Base-by-base conservation (phyloP, 768 basidiomycete genomes). In the Hygrophorus pudorinus region DNA sequence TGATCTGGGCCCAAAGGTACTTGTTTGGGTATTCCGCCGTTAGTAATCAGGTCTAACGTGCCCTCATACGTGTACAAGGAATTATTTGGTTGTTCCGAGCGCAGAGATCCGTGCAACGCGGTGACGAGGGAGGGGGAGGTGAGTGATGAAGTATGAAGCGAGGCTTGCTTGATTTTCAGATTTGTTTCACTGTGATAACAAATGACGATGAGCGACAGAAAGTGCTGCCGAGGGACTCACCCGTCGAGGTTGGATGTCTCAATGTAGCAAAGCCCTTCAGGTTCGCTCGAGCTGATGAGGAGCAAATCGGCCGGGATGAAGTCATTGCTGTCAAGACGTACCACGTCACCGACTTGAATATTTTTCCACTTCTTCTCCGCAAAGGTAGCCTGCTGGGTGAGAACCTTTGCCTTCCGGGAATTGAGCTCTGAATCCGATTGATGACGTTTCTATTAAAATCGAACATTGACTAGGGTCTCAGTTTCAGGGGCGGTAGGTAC, bases 161-260 rank as follows among this genome's bases (percentile, higher is more conserved):
- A 86, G 0, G 88, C 88, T 64, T 99, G 92, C 58, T 99, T 99
- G 64, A 99, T 98, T 69, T 98, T 99, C 53, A 99, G 74, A 57
- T 98, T 98, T 3, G 96, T 99, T 67, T 98, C 96, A 18, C 91
- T 91, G 53, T n/a, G n/a, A n/a, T 16, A 35, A 28, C 37, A 42
- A 33, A 32, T 38, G 37, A 36, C 48, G 37, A 24, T 37, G 35
- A 41, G 40, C n/a, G 46, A 42, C 39, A 33, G 10, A 13, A 27
- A n/a, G 4, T n/a, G 6, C 35, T 18, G 24, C 16, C 9, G 12
- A 32, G 30, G 38, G 30, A 52, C 65, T 52, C 70, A 93, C 91
- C 94, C 96, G 56, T 99, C 96, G 20, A 99, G 73, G 60, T 99
- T 99, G 5, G 88, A 86, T 0, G 96, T 99, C 63, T 99, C 96